Base-by-base conservation (phyloP, 2,329 filamentous ascomycete genomes). In the Fusarium sp. region DNA sequence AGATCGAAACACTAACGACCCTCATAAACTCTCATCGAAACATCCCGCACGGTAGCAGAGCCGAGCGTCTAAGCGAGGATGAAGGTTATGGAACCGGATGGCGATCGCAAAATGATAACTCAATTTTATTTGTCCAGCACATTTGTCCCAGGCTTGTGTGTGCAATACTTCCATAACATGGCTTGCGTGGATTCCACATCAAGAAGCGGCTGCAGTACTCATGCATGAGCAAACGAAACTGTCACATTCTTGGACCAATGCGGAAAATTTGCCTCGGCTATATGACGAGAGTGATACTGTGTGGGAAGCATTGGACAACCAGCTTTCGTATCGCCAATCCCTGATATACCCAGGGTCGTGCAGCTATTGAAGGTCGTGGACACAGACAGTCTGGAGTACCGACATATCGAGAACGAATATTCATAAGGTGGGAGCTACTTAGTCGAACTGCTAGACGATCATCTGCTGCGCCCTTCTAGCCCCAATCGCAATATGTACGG, bases 151-250 rank as follows among this genome's bases (percentile, higher is more conserved):
- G 31, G 41, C 23, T 29, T 42, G 25, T 38, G 48, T 51, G 51
- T 46, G 29, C 33, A 51, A 52, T 35, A n/a, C 35, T 55, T 38
- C 46, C 42, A 38, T 39, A 49, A 52, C 59, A 61, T 57, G 41
- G 44, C 54, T 42, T 59, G 54, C 44, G 54, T 25, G 33, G n/a
- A 59, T 45, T 54, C 64, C 41, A 59, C 29, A 55, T 67, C 64
- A 42, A 60, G 60, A 66, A 42, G 46, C 51, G 67, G 62, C 67
- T 71, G 68, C 68, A 70, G 68, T 56, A 46, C 46, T 52, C 65
- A 70, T 69, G 67, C 60, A 52, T 51, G 42, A 63, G 52, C 56
- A 61, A 70, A 59, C 66, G 49, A 44, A 64, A 67, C 46, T 39
- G 62, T 70, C 67, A 67, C 68, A 67, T 59, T 62, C 45, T 27